These are phyloP conservation scores for Trichoderma cornu-damae DNA, from an alignment of 2,329 filamentous ascomycete species.

Conservation along the genomic window DNA sequence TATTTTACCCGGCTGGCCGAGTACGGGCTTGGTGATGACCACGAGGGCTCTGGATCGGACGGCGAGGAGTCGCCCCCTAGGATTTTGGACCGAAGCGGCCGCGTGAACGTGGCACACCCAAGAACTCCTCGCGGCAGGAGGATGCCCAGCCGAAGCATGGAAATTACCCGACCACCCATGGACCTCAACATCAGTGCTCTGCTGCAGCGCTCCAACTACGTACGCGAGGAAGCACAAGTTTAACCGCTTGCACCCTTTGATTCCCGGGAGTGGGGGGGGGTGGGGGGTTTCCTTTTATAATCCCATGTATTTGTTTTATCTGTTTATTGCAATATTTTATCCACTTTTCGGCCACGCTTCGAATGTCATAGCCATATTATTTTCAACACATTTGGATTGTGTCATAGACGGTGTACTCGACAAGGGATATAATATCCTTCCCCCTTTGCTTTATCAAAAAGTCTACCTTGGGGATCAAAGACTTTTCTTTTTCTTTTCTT, in stretches of 20 bases:
- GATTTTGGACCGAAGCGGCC: conserved; percentile 47
- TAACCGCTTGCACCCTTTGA: no score
- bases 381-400: neutral
- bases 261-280: no score
- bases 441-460: neutral
- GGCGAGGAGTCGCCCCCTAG: conserved; percentile 42
- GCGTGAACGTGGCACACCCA: conserved; percentile 55
- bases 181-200: conserved; percentile 27
- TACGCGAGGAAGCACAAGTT: conserved; percentile 3
- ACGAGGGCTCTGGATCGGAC: conserved; percentile 39
- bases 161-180: conserved; percentile 42
- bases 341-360: neutral
- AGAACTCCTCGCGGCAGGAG: conserved; percentile 48
- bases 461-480: no score
- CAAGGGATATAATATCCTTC: neutral
- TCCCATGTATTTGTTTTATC: no score
- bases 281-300: no score
- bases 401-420: neutral
- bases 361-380: neutral
- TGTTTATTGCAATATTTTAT: neutral
- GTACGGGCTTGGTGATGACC: conserved; percentile 49
- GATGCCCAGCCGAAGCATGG: conserved; percentile 53
- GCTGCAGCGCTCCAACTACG: conserved; percentile 2
- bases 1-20: conserved; percentile 80
- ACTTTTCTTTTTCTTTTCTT: neutral